Evolutionary conservation across 2,329 filamentous ascomycete species (phyloP).

Genomic region (Aureobasidium leucospermi): DNA sequence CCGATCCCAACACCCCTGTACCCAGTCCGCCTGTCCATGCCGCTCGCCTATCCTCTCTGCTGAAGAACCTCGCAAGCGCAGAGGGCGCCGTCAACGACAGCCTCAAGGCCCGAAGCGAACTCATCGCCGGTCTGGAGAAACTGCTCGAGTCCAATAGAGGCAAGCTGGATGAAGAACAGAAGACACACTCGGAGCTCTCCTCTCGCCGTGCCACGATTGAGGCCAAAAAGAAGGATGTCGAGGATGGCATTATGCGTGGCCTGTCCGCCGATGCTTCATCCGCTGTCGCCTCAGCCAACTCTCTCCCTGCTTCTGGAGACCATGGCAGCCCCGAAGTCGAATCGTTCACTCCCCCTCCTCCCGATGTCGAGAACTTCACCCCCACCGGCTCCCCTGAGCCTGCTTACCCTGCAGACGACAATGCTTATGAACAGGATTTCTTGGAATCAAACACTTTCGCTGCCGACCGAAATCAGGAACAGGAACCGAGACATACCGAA

Average conservation of each 20-base stretch:
- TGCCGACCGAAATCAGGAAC: conserved; percentile 20
- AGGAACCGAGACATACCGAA: conserved; percentile 23
- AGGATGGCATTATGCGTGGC: conserved; percentile 82
- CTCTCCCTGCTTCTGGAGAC: conserved; percentile 13
- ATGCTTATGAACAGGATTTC: conserved; percentile 13
- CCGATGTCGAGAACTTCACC: conserved; percentile 78
- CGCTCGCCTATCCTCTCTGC: conserved; percentile 77
- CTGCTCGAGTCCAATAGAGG: conserved; percentile 66
- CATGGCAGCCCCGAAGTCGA: conserved; percentile 33
- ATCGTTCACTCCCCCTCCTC: conserved; percentile 57
- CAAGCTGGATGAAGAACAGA: conserved; percentile 63
- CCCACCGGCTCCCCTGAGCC: conserved; percentile 55
- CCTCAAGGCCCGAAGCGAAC: conserved; percentile 71
- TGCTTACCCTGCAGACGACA: conserved; percentile 19
- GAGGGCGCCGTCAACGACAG: conserved; percentile 84
- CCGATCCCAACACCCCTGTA: conserved; percentile 58
- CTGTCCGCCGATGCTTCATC: conserved; percentile 44
- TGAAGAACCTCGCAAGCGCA: conserved; percentile 80
- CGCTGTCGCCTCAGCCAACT: conserved; percentile 21
- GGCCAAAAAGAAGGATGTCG: conserved; percentile 76
- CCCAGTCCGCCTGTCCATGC: conserved; percentile 87
- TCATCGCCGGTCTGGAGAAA: conserved; percentile 76
- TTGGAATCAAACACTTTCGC: conserved; percentile 16
- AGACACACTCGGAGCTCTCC: conserved; percentile 55
- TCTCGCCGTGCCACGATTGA: conserved; percentile 68